Evolutionary conservation across 176 grass and related monocot species (phyloP).

Genomic region (Puccinellia tenuiflora): DNA sequence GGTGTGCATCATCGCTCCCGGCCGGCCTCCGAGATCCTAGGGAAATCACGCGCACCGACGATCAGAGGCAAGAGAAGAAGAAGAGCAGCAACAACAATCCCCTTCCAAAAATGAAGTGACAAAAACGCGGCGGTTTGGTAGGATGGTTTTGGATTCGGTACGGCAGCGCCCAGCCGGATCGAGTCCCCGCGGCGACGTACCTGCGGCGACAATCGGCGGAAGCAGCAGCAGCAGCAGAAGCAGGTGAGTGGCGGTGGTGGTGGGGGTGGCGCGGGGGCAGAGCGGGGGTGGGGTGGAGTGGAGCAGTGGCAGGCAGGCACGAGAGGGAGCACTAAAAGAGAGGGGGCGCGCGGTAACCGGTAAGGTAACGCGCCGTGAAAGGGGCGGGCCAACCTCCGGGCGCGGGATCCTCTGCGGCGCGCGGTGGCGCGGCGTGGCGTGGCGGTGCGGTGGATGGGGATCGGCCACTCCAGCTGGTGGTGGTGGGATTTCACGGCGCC

Average conservation of each 20-base stretch:
- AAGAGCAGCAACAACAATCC: neutral
- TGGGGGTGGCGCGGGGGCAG: neutral
- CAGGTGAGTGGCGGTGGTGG: neutral
- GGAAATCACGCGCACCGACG: too few relatives aligned
- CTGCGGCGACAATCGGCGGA: neutral
- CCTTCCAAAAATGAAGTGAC: neutral
- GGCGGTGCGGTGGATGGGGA: neutral
- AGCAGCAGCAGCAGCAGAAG: neutral
- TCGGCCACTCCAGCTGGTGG: too few relatives aligned
- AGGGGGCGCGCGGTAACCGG: too few relatives aligned
- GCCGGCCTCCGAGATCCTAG: neutral
- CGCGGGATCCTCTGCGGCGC: conserved; percentile 26
- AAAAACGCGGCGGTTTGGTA: too few relatives aligned
- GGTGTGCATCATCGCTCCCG: conserved; percentile 55
- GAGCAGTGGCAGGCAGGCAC: neutral
- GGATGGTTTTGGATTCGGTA: too few relatives aligned
- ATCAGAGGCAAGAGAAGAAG: neutral
- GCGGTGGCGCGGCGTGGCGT: too few relatives aligned
- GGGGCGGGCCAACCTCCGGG: conserved; percentile 21
- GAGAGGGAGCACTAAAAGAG: neutral
- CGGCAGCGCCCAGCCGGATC: neutral
- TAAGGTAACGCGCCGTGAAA: conserved; percentile 28
- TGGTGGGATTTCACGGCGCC: conserved; percentile 6
- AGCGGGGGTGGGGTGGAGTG: neutral
- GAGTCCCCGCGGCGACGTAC: neutral